A percentile compares a stretch with the other conserved stretches of the same genome.
Evolutionary conservation across 2,329 filamentous ascomycete genomes (phyloP).

Genomic region (Exophiala alcalophila): DNA sequence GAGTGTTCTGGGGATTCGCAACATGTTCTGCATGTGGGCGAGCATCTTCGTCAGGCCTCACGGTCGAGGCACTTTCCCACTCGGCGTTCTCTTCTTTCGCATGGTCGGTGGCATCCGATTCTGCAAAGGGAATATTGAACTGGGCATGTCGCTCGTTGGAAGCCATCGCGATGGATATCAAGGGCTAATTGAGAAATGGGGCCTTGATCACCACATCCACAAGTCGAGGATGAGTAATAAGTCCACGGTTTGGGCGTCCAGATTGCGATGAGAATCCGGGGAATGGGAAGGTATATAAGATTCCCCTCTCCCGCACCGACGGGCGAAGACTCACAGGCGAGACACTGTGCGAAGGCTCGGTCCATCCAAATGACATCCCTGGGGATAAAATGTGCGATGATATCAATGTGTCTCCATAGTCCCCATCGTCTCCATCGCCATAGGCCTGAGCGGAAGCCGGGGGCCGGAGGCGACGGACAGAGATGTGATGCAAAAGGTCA

Average conservation of each 20-base stretch:
- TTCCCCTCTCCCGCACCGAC: neutral
- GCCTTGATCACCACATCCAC: neutral
- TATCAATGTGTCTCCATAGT: no score
- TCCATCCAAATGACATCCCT: no score
- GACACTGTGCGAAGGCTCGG: neutral
- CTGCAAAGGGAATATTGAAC: constrained; percentile 1
- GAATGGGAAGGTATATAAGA: constrained; percentile 5
- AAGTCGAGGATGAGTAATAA: neutral
- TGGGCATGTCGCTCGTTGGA: constrained; percentile 6
- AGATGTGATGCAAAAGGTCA: constrained; percentile 4
- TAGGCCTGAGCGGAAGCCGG: constrained; percentile 3
- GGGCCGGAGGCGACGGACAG: constrained; percentile 3
- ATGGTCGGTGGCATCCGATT: neutral
- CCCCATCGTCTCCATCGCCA: constrained; percentile 15
- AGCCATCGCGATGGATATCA: constrained; percentile 1
- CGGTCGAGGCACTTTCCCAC: constrained; percentile 25
- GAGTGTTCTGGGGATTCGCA: constrained; percentile 3
- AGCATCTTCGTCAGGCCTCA: constrained; percentile 12
- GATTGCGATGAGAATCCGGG: neutral
- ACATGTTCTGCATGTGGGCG: constrained; percentile 13
- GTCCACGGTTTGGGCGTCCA: neutral
- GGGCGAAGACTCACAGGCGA: neutral
- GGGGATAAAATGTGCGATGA: constrained; percentile 14
- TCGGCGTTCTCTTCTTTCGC: constrained; percentile 16
- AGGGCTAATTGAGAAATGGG: no score